Evolutionary conservation across 352 stramenopile genomes (phyloP).

Genomic region (Pythium scleroteichum): DNA sequence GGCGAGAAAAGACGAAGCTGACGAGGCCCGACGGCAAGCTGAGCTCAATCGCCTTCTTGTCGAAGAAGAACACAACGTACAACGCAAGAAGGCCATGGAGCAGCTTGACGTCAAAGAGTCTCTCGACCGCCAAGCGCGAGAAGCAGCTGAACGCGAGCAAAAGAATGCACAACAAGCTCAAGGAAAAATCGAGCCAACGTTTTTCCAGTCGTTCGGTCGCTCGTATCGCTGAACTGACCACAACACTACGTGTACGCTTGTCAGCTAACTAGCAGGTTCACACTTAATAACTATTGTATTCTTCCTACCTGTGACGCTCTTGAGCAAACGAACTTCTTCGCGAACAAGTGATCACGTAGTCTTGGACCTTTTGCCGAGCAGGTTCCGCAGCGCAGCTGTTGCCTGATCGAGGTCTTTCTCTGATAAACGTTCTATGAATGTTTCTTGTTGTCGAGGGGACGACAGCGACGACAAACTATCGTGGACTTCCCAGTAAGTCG

Average conservation of each 20-base stretch:
- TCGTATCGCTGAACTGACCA: slow-evolving; percentile 63
- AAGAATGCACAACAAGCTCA: slow-evolving; percentile 46
- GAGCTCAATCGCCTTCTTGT: slow-evolving; percentile 51
- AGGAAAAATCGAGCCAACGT: slow-evolving; percentile 67
- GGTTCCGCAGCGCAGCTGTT: slow-evolving; percentile 40
- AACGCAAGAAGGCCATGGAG: slow-evolving; percentile 49
- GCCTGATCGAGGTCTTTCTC: slow-evolving; percentile 54
- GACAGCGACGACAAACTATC: slow-evolving; percentile 34
- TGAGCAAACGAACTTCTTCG: too few relatives aligned
- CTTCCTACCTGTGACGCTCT: too few relatives aligned
- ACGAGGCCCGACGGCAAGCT: slow-evolving; percentile 36
- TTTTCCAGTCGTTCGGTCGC: slow-evolving; percentile 73
- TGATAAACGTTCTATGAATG: slow-evolving; percentile 33
- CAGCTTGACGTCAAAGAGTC: slow-evolving; percentile 57
- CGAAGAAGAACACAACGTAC: slow-evolving; percentile 47
- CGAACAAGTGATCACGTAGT: background rate
- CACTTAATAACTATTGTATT: too few relatives aligned
- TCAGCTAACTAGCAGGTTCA: background rate
- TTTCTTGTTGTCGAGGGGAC: slow-evolving; percentile 28
- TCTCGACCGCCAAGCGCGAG: slow-evolving; percentile 46
- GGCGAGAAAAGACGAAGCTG: slow-evolving; percentile 35
- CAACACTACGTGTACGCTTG: background rate
- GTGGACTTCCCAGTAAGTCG: slow-evolving; percentile 45
- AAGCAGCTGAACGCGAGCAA: slow-evolving; percentile 59
- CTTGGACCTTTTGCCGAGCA: slow-evolving; percentile 28